Percentiles rank a stretch among this genome's conserved stretches.
phyloP scores from a whole-genome alignment of 805 yeast species.

The Wickerhamia fluorescens region DNA sequence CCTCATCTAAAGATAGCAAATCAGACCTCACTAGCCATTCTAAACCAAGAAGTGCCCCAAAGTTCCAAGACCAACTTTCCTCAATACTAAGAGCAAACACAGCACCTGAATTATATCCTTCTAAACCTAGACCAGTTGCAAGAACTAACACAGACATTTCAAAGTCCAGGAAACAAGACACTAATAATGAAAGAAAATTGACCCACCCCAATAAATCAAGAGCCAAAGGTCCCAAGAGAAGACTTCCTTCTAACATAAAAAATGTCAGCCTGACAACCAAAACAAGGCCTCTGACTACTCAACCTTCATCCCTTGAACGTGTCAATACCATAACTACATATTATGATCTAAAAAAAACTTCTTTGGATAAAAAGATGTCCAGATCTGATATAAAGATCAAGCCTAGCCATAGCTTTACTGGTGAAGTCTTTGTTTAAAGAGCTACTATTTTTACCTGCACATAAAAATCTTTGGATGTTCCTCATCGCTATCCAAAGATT shows the following conservation, averaged over 20 bases:
- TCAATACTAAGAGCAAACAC: conserved; percentile 23
- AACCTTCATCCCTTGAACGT: too few species aligned
- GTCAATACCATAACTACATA: too few species aligned
- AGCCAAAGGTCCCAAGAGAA: conserved; percentile 47
- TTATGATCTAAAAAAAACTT: too few species aligned
- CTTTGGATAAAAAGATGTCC: too few species aligned
- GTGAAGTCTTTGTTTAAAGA: conserved; percentile 22
- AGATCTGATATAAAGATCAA: too few species aligned
- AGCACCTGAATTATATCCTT: conserved; percentile 12
- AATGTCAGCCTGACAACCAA: too few species aligned
- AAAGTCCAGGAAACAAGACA: conserved; percentile 9
- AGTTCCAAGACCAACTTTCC: conserved; percentile 18
- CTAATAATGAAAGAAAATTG: conserved; percentile 16
- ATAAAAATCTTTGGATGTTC: not conserved
- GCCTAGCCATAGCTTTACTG: conserved; percentile 21
- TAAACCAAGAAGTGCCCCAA: too few species aligned
- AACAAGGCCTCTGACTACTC: too few species aligned
- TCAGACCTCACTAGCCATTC: too few species aligned
- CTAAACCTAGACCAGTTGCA: not conserved
- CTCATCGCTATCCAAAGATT: conserved; percentile 1
- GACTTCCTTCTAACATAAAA: too few species aligned
- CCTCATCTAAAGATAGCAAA: too few species aligned
- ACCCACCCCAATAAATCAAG: conserved; percentile 41
- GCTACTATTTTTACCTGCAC: conserved; percentile 1
- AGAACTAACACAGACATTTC: conserved; percentile 10